These are phyloP conservation scores for Xylariaceae sp. DNA, from an alignment of 2,329 filamentous ascomycete species.

Conservation along the genomic window DNA sequence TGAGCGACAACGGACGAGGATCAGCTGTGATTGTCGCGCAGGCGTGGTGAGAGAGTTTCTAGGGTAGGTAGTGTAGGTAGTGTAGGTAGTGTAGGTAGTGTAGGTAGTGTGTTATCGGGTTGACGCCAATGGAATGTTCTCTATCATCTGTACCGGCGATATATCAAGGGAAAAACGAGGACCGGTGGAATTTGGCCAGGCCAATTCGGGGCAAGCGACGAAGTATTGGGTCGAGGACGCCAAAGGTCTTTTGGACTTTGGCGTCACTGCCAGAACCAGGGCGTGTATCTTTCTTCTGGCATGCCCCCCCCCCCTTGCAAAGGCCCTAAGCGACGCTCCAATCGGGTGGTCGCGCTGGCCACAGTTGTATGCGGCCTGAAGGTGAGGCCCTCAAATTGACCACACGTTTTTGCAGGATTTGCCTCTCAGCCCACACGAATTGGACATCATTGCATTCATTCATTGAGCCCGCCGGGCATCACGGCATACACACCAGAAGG, in stretches of 20 bases:
- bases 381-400: constrained; percentile 25
- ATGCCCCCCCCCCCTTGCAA: constrained; percentile 8
- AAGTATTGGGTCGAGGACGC: constrained; percentile 21
- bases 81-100: no score
- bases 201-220: constrained; percentile 18
- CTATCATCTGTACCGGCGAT: constrained; percentile 11
- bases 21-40: constrained; percentile 24
- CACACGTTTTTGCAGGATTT: constrained; percentile 23
- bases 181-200: constrained; percentile 24
- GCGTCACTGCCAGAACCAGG: constrained; percentile 6
- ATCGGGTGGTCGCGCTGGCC: constrained; percentile 21
- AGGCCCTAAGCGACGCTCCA: constrained; percentile 18
- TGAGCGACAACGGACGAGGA: constrained; percentile 26
- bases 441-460: constrained; percentile 31
- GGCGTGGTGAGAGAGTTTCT: constrained; percentile 22
- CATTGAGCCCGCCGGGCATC: constrained; percentile 26
- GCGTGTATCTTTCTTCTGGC: constrained; percentile 11
- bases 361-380: constrained; percentile 25
- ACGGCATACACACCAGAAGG: constrained; percentile 25
- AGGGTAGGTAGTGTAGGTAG: no score
- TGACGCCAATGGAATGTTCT: constrained; percentile 17
- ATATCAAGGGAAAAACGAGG: constrained; percentile 13
- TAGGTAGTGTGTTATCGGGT: constrained; percentile 9
- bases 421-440: constrained; percentile 28
- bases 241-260: constrained; percentile 12